Percentiles rank a stretch among this genome's conserved stretches.
Conservation (phyloP, 1,284 basidiomycete species). For the Ceratobasidium sp. region DNA sequence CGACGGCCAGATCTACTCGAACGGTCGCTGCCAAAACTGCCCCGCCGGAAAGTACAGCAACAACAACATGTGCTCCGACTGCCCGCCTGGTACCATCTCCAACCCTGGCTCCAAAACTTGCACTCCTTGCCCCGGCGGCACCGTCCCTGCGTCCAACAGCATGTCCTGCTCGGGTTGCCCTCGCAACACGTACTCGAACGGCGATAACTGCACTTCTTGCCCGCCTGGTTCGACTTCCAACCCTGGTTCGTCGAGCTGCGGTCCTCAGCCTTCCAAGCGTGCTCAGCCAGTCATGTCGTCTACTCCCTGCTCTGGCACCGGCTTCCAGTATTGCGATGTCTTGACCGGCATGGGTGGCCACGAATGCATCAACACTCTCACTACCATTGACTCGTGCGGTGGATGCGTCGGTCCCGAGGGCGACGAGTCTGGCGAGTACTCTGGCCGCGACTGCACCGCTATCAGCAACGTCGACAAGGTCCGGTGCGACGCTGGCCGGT, state of each 20-base stretch:
- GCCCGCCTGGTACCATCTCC: slow-evolving; percentile 1
- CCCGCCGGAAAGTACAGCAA: neutral
- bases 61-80: neutral
- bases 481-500: neutral
- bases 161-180: slow-evolving; percentile 7
- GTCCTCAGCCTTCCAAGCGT: slow-evolving; percentile 31
- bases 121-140: slow-evolving; percentile 21
- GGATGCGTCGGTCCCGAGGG: slow-evolving; percentile 22
- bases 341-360: neutral
- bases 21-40: neutral
- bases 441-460: slow-evolving; percentile 12
- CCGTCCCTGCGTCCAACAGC: slow-evolving; percentile 3
- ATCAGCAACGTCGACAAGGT: slow-evolving; percentile 38
- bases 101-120: slow-evolving; percentile 22
- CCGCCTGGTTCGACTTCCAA: slow-evolving; percentile 13
- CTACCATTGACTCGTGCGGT: slow-evolving; percentile 29
- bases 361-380: slow-evolving; percentile 33
- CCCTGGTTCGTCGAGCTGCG: slow-evolving; percentile 25
- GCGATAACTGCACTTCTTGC: slow-evolving; percentile 38
- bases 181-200: slow-evolving; percentile 33
- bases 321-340: slow-evolving; percentile 1
- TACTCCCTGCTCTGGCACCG: slow-evolving; percentile 10
- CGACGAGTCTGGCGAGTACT: neutral
- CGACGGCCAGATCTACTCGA: neutral
- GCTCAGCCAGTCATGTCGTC: slow-evolving; percentile 30